Percentiles rank a stretch among this genome's conserved stretches.
Conservation (phyloP, 1,139 yeast genomes). For the Lodderomyces pseudojiufengensis region DNA sequence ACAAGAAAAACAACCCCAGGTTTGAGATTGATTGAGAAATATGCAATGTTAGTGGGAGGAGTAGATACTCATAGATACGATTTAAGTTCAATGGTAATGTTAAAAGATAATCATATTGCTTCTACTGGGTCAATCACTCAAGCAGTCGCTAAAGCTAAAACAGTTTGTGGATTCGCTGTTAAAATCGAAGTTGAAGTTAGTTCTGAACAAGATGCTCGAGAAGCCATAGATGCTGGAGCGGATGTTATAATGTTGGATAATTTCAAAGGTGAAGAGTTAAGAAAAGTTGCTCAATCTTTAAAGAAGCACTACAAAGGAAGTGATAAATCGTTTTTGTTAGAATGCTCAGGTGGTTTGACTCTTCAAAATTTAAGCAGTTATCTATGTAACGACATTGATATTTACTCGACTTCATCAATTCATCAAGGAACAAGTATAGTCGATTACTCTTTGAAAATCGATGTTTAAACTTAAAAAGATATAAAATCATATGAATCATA, state of each 20-base stretch:
- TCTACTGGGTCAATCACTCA: conserved; percentile 87
- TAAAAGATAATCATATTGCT: conserved; percentile 91
- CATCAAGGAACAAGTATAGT: conserved; percentile 85
- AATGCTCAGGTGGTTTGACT: conserved; percentile 90
- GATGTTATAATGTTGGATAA: conserved; percentile 95
- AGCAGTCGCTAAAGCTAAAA: conserved; percentile 74
- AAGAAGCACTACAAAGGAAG: conserved; percentile 54
- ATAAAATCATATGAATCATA: not conserved
- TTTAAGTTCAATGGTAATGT: conserved; percentile 91
- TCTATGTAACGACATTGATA: conserved; percentile 77
- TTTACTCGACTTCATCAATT: conserved; percentile 87
- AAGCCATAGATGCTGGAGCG: conserved; percentile 93
- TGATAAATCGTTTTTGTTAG: conserved; percentile 59
- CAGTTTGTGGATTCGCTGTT: conserved; percentile 82
- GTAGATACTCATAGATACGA: conserved; percentile 92
- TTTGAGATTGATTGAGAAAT: conserved; percentile 78
- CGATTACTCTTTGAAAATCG: conserved; percentile 82
- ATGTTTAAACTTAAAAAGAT: conserved; percentile 15
- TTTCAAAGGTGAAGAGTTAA: conserved; percentile 66
- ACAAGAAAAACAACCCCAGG: conserved; percentile 98
- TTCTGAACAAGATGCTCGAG: conserved; percentile 77
- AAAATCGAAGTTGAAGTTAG: conserved; percentile 94
- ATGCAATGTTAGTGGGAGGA: conserved; percentile 94
- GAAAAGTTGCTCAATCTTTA: conserved; percentile 59
- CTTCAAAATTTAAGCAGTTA: conserved; percentile 61